Base-by-base conservation (phyloP, 2,329 filamentous ascomycete genomes). In the Epichloe amarillans region DNA sequence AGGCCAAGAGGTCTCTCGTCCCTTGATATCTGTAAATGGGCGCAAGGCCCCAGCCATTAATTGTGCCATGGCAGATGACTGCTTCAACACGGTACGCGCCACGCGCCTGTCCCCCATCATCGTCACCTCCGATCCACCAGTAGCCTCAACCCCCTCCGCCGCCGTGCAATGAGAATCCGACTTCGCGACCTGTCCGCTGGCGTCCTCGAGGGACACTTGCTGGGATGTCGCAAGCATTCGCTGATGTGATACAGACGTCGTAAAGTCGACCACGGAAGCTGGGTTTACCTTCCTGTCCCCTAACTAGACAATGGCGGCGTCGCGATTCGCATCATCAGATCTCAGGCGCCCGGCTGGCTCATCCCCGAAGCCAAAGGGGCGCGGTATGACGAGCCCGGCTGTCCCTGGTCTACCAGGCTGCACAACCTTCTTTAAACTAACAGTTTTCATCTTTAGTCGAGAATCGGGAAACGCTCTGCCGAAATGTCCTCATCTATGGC, bases 401-500 rank as follows among this genome's bases (percentile, higher is more conserved):
- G 15, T n/a, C 14, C 14, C 30, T 37, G n/a, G 5, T 36, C 3
- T 10, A 10, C 3, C 14, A 19, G 10, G 15, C 7, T 14, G 26
- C 4, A 19, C 2, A 1, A 1, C 19, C 4, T n/a, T 50, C 56
- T 53, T 50, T 46, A 43, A 40, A 39, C 47, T 56, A 38, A 52
- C 48, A 17, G 40, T 6, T n/a, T 4, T 2, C 12, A 30, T 26
- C 30, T 10, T 17, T 21, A 42, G 52, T 57, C 85, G 84, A 87
- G 70, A 86, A 86, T 66, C 94, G 91, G 70, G 89, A 94, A 65
- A 95, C 88, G 6, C 77, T 91, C 52, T 96, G 89, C 70, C 84
- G 89, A 63, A 95, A 96, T 69, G 84, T 96, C 54, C 79, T 89
- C 55, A 95, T 96, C 61, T 95, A 95, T 66, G 89, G 89, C 51